Evolutionary conservation across 352 stramenopile species (phyloP).

Genomic region (Pythium dissimile): DNA sequence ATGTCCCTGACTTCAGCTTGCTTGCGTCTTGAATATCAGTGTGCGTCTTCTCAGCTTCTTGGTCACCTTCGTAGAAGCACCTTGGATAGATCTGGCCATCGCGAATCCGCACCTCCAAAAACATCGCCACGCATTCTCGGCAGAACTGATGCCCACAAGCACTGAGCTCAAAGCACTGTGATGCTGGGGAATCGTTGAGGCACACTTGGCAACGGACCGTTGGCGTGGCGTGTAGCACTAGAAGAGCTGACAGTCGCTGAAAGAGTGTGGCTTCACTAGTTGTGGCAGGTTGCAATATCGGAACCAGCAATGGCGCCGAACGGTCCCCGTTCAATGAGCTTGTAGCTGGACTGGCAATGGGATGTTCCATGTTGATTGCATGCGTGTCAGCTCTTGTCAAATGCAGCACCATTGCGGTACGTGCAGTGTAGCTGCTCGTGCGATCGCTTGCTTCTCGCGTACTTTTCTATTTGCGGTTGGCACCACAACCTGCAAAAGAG

Average conservation of each 20-base stretch:
- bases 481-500: too few species aligned
- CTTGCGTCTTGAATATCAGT: not conserved
- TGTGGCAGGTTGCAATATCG: too few species aligned
- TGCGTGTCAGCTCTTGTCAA: too few species aligned
- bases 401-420: too few species aligned
- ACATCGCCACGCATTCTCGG: slow-evolving; percentile 43
- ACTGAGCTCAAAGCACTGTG: slow-evolving; percentile 30
- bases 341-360: too few species aligned
- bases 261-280: not conserved
- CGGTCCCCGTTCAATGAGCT: too few species aligned
- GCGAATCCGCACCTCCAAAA: slow-evolving; percentile 56
- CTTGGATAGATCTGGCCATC: slow-evolving; percentile 65
- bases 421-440: too few species aligned
- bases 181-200: slow-evolving; percentile 43
- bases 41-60: not conserved
- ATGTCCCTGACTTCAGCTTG: too few species aligned
- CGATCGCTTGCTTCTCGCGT: too few species aligned
- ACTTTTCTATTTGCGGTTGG: too few species aligned
- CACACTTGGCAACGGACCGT: slow-evolving; percentile 70
- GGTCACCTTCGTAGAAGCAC: slow-evolving; percentile 47
- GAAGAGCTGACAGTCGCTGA: not conserved
- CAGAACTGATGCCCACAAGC: slow-evolving; percentile 59
- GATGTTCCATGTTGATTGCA: too few species aligned
- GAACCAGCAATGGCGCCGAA: not conserved
- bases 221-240: slow-evolving; percentile 19